phyloP scores from a whole-genome alignment of 2,329 filamentous ascomycete species.

The Didymella pomorum region DNA sequence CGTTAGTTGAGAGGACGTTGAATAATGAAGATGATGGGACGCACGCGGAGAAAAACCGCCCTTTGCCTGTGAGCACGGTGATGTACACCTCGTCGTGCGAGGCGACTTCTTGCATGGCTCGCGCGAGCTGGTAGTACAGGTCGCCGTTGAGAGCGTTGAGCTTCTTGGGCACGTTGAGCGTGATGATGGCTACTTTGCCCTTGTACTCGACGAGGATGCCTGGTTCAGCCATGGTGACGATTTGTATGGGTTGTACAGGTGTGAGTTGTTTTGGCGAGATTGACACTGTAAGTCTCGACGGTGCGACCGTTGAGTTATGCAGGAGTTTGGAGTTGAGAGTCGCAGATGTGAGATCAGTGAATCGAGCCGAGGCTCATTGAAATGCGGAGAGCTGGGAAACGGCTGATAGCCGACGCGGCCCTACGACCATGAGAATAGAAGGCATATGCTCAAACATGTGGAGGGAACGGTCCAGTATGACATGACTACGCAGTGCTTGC shows the following conservation, averaged over 20 bases:
- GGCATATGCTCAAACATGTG: not conserved
- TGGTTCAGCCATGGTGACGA: constrained; percentile 52
- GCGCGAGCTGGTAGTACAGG: constrained; percentile 80
- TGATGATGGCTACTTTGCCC: constrained; percentile 81
- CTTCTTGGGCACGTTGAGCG: constrained; percentile 83
- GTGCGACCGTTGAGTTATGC: not conserved
- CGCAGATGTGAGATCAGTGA: constrained; percentile 9
- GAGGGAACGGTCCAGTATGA: not conserved
- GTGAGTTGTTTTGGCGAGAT: not conserved
- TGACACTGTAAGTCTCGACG: not conserved
- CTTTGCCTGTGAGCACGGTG: constrained; percentile 83
- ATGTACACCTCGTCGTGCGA: constrained; percentile 80
- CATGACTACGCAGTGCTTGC: not conserved
- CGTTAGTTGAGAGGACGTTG: constrained; percentile 15
- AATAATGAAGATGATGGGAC: too few relatives aligned
- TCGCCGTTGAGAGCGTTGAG: constrained; percentile 80
- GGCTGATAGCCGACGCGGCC: constrained; percentile 10
- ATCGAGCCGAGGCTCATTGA: constrained; percentile 18
- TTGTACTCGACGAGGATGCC: constrained; percentile 68
- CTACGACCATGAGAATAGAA: not conserved
- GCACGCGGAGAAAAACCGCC: constrained; percentile 87
- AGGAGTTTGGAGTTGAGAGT: constrained; percentile 6
- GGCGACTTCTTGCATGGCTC: constrained; percentile 78
- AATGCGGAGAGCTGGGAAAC: constrained; percentile 13
- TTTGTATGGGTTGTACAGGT: not conserved